These are phyloP conservation scores for Barnettozyma californica DNA, from an alignment of 805 yeast genomes.

Conservation along the genomic window DNA sequence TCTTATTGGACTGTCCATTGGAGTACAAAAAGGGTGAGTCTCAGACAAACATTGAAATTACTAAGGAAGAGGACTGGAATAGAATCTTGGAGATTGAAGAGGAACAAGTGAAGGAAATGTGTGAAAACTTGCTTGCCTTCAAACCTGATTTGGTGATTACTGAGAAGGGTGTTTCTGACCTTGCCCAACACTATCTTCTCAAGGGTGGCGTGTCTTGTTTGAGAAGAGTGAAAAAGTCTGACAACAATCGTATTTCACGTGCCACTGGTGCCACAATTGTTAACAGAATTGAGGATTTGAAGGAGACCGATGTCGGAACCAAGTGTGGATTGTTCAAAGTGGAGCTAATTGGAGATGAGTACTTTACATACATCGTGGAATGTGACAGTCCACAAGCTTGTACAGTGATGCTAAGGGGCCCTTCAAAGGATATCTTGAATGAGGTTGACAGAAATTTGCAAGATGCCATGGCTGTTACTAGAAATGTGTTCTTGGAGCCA, in stretches of 20 bases:
- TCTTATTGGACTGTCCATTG: slow-evolving; percentile 90
- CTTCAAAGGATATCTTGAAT: slow-evolving; percentile 92
- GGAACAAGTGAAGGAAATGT: slow-evolving; percentile 85
- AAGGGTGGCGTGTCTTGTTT: slow-evolving; percentile 91
- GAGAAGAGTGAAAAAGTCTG: slow-evolving; percentile 92
- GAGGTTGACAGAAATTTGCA: slow-evolving; percentile 96
- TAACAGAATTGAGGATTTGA: slow-evolving; percentile 89
- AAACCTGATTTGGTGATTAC: slow-evolving; percentile 94
- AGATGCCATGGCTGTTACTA: slow-evolving; percentile 97
- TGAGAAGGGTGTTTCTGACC: slow-evolving; percentile 96
- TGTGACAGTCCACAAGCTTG: slow-evolving; percentile 90
- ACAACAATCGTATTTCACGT: slow-evolving; percentile 92
- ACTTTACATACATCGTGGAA: slow-evolving; percentile 77
- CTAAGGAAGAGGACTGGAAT: slow-evolving; percentile 95
- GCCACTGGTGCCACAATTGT: slow-evolving; percentile 98
- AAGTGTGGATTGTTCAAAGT: slow-evolving; percentile 88
- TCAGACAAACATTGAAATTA: slow-evolving; percentile 94
- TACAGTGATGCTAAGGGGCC: slow-evolving; percentile 89
- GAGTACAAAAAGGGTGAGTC: slow-evolving; percentile 99
- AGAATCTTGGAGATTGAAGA: slow-evolving; percentile 94
- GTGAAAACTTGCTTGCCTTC: slow-evolving; percentile 76
- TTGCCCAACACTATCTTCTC: slow-evolving; percentile 93
- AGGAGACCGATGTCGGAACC: slow-evolving; percentile 85
- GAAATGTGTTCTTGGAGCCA: slow-evolving; percentile 93
- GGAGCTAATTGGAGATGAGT: slow-evolving; percentile 95